Conservation (phyloP, 495 filamentous ascomycete species). For the Talaromyces adpressus region DNA sequence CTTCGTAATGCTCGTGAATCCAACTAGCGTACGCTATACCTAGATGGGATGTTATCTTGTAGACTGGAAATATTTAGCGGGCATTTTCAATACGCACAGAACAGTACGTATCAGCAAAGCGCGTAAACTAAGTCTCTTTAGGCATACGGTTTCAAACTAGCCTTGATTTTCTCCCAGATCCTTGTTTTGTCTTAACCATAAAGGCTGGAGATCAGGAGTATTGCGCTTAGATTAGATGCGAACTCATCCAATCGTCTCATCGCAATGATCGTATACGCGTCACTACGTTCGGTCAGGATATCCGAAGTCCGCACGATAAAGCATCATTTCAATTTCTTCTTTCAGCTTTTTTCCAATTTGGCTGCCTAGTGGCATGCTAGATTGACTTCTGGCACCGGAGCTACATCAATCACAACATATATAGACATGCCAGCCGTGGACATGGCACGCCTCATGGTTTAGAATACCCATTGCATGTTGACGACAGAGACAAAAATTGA, state of each 20-base stretch:
- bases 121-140: slow-evolving; percentile 6
- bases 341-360: background rate
- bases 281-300: background rate
- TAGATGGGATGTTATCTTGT: background rate
- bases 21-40: background rate
- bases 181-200: background rate
- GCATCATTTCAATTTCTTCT: background rate
- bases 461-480: background rate
- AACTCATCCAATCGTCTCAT: background rate
- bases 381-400: background rate
- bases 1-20: background rate
- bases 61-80: background rate
- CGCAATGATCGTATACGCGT: background rate
- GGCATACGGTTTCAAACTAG: background rate
- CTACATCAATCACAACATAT: slow-evolving; percentile 1
- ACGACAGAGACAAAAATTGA: no score
- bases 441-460: background rate
- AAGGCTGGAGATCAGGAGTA: background rate
- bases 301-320: background rate
- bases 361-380: background rate
- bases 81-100: background rate
- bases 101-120: background rate
- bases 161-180: background rate
- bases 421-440: background rate
- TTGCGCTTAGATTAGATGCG: background rate